Evolutionary conservation across 257 asterid genomes (phyloP), one percentile per base, ranked within the genome.

Genomic region (Solanum chiquidenum): DNA sequence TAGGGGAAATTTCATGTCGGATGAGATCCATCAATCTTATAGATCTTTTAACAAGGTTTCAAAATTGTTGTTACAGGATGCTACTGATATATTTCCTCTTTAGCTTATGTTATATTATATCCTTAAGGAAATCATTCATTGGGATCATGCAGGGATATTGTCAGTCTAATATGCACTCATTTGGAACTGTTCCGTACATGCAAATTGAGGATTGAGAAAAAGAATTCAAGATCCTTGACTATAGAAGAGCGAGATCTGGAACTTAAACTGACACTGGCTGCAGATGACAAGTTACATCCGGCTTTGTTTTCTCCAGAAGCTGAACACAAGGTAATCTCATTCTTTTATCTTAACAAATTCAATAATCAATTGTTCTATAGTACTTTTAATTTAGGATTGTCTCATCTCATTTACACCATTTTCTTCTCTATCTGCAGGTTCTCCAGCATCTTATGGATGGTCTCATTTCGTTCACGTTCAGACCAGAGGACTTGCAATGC

Each of bases 371-470:
- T 74, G 84, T 49, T 73, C 55, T 74, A 13, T 86, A 72, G 62
- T 73, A 71, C 35, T 86, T 73, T 34, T 20, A 38, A 46, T 58
- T 31, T 73, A 27, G 40, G 84, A 52, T 73, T 40, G 21, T 31
- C 25, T 46, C 62, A 5, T 80, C 60, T 80, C 29, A 49, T 20
- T 49, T 11, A 10, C 71, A 31, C 71, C 69, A 82, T 49, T 49
- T 49, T 29, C 86, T 90, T 73, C 77, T 83, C 74, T 87, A 86
- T 86, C 87, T 92, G 88, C 94, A 97, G 99, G 99, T 97, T 92
- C 99, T 97, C 89, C 99, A 97, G 92, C 98, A 94, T 92, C 92
- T 97, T 86, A 88, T 95, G 95, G 96, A 95, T 87, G 99, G 98
- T 88, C 94, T 97, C 84, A 93, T 95, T 91, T 89, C 95, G 86